Percentiles rank a stretch among this genome's conserved stretches.
These are phyloP conservation scores for Neurospora sp. DNA, from an alignment of 495 filamentous ascomycete genomes.

Conservation along the genomic window DNA sequence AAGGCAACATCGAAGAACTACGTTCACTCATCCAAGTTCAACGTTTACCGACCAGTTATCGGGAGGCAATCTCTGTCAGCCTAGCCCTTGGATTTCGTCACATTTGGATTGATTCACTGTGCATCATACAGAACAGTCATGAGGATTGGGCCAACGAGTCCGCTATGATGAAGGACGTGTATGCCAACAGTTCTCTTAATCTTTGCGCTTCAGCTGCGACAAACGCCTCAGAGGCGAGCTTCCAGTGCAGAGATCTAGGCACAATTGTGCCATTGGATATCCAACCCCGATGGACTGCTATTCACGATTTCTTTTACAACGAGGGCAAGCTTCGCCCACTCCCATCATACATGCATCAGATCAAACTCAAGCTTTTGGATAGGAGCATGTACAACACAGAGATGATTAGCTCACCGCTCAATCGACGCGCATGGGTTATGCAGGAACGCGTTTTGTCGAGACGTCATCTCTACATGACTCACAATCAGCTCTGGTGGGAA, in stretches of 20 bases:
- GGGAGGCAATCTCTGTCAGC: background rate
- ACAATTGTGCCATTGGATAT: background rate
- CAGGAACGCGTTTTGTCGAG: background rate
- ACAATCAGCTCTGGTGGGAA: background rate
- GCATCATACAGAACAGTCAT: background rate
- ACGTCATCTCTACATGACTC: background rate
- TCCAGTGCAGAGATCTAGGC: background rate
- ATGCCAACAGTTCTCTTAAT: background rate
- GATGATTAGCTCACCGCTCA: background rate
- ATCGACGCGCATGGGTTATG: background rate
- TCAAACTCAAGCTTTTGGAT: background rate
- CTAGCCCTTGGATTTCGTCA: background rate
- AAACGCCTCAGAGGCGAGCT: background rate
- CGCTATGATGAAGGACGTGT: background rate
- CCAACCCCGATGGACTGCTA: background rate
- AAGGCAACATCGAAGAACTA: background rate
- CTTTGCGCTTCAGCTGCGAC: background rate
- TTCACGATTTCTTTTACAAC: background rate
- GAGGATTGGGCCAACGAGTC: background rate
- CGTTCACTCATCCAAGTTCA: background rate
- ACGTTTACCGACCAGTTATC: background rate
- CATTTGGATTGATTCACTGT: background rate
- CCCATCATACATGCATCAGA: background rate
- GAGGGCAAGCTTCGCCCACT: background rate
- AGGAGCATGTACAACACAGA: accelerated